These are phyloP conservation scores for Euphrasia confusa DNA, from an alignment of 257 asterid genomes.

Conservation along the genomic window DNA sequence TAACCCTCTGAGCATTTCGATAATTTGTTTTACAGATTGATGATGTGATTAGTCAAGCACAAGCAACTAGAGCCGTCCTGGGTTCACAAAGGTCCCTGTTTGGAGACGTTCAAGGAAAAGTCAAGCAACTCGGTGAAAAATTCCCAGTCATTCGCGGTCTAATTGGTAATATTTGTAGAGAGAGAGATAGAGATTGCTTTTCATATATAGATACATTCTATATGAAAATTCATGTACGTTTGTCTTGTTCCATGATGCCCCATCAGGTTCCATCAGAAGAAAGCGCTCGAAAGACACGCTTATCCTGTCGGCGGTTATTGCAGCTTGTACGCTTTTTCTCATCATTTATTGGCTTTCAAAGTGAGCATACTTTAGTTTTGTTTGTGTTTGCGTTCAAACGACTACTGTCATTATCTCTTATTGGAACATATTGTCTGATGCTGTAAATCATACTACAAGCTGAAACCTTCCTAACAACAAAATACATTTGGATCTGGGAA, in stretches of 20 bases:
- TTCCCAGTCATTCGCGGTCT: slow-evolving; percentile 90
- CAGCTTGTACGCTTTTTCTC: slow-evolving; percentile 93
- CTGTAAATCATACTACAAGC: too few relatives aligned
- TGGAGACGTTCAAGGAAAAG: slow-evolving; percentile 95
- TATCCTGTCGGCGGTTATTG: slow-evolving; percentile 88
- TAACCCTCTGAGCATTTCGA: slow-evolving; percentile 7
- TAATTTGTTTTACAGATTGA: slow-evolving; percentile 52
- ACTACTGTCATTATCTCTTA: too few relatives aligned
- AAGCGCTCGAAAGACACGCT: slow-evolving; percentile 87
- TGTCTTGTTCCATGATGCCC: slow-evolving; percentile 19
- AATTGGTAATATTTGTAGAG: slow-evolving; percentile 49
- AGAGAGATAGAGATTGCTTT: background rate
- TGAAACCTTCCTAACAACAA: too few relatives aligned
- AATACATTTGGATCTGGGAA: too few relatives aligned
- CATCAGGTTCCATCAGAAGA: slow-evolving; percentile 85
- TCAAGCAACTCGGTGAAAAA: slow-evolving; percentile 78
- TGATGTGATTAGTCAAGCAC: slow-evolving; percentile 97
- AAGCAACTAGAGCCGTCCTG: slow-evolving; percentile 75
- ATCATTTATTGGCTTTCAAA: slow-evolving; percentile 96
- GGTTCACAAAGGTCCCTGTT: slow-evolving; percentile 89
- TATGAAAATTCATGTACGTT: slow-evolving; percentile 4
- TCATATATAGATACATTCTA: background rate
- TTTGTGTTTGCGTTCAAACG: too few relatives aligned
- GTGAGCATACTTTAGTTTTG: slow-evolving; percentile 28
- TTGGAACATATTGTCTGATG: too few relatives aligned